Evolutionary conservation across 768 basidiomycete genomes (phyloP), one percentile per base, ranked within the genome.

Genomic region (Pleurotus pulmonarius): DNA sequence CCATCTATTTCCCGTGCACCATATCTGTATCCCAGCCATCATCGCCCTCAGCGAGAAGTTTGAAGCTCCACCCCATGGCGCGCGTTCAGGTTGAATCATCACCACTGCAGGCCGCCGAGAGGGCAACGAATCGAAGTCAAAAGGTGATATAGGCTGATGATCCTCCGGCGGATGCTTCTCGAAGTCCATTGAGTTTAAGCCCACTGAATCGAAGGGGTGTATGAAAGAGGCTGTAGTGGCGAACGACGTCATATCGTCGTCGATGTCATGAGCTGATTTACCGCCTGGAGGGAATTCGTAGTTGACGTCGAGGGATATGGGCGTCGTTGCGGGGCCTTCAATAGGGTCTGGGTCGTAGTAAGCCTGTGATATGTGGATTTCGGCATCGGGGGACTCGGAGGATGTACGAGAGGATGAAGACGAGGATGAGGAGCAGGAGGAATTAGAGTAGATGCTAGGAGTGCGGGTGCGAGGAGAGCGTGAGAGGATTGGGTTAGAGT

Each of bases 81-180:
- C 61, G 8, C 59, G 54, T 59, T 65, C 60, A 24, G 65, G 60
- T 55, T 62, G 63, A 59, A 61, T 64, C 24, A 61, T 60, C 20
- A 60, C 47, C 20, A 63, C 54, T 59, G 47, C 44, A 7, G 59
- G 49, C 25, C 66, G 70, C 25, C 66, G 70, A 44, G 66, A 67
- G 20, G 82, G 82, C 13, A 83, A 71, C 8, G 75, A 69, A 55
- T 82, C 81, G 52, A 83, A 83, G 59, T 83, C 78, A 61, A 81
- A 82, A 8, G 74, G 57, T 4, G 73, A 68, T 4, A 80, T 62
- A 5, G 64, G 62, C 59, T 78, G 79, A 39, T 71, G 70, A 34
- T 71, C 71, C 55, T 75, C 71, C 0, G 77, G 74, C 16, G 61
- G 53, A 4, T 58, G 60, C 20, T 68, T 65, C 20, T 64, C 65